Base-by-base conservation (phyloP, 495 filamentous ascomycete species). In the Glonium stellatum region DNA sequence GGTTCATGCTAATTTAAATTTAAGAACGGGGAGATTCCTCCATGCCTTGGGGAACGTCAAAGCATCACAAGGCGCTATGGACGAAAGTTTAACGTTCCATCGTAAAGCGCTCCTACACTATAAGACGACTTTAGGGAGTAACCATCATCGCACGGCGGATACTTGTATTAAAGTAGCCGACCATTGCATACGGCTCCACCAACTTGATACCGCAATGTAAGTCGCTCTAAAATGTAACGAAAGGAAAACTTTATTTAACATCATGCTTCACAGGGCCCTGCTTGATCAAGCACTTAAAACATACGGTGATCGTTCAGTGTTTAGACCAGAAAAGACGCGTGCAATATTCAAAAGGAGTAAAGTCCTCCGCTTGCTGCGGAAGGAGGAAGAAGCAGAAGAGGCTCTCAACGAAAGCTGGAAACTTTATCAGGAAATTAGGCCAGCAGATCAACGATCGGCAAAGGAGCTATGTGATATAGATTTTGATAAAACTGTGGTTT, bases 31-130 rank as follows among this genome's bases (percentile, higher is more conserved):
- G 23, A 58, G 65, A 27, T 62, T 72, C 50, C 59, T 72, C 34
- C 67, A 72, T 53, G 65, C 59, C 8, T 63, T 71, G 18, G 70
- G 72, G 11, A 74, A 75, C 35, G 60, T 67, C 9, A 57, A 55
- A 25, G 54, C 51, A 19, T 31, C 42, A 1, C 65, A 70, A 59
- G 54, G 54, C 10, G n/a, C 25, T 19, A 54, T 41, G 35, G 64
- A 68, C 19, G 69, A 74, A 54, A 69, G 63, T 41, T 69, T 68
- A 12, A 21, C 61, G 4, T 69, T 58, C 44, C 71, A 74, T 22
- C 52, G 59, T 10, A 54, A 57, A 51, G 63, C 67, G 13, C 62
- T 59, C 19, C 39, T 47, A 8, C 67, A 69, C 37, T 67, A 67
- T 54, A 64, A 60, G 22, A 51, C 22, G 0, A 70, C 72, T 34